Evolutionary conservation across 345 rosid species (phyloP).

Genomic region (Reutealis trisperma): DNA sequence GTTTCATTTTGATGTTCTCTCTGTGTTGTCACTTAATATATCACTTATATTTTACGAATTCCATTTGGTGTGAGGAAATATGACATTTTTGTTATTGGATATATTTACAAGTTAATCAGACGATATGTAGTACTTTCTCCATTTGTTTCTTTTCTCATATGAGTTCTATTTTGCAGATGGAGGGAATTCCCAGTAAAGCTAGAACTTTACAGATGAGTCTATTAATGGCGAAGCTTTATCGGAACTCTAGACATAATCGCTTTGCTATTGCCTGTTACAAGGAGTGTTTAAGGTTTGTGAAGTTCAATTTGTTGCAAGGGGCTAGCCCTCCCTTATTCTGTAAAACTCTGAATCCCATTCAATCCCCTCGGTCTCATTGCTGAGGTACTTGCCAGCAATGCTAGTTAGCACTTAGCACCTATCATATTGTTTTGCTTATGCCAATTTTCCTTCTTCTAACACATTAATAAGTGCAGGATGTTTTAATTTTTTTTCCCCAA

Average conservation of each 20-base stretch:
- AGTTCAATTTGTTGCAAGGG: not conserved
- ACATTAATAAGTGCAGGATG: not conserved
- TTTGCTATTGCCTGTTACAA: conserved; percentile 84
- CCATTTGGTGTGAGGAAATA: too few relatives aligned
- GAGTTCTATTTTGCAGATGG: conserved; percentile 61
- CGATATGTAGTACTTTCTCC: not conserved
- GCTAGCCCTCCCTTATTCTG: not conserved
- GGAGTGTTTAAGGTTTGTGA: conserved; percentile 81
- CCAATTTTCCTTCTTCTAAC: not conserved
- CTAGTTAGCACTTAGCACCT: not conserved
- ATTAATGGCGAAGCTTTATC: conserved; percentile 90
- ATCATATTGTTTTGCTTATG: not conserved
- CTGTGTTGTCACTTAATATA: not conserved
- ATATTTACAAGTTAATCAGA: not conserved
- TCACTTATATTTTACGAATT: too few relatives aligned
- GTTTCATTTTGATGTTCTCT: not conserved
- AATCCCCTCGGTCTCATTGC: not conserved
- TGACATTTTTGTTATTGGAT: not conserved
- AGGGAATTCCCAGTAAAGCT: conserved; percentile 84
- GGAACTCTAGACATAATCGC: conserved; percentile 79
- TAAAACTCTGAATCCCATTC: not conserved
- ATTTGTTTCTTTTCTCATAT: not conserved
- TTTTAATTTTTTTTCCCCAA: not conserved
- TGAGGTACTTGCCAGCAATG: not conserved
- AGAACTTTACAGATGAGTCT: conserved; percentile 93